Evolutionary conservation across 2,329 filamentous ascomycete genomes (phyloP).

Genomic region (Trichophyton verrucosum): DNA sequence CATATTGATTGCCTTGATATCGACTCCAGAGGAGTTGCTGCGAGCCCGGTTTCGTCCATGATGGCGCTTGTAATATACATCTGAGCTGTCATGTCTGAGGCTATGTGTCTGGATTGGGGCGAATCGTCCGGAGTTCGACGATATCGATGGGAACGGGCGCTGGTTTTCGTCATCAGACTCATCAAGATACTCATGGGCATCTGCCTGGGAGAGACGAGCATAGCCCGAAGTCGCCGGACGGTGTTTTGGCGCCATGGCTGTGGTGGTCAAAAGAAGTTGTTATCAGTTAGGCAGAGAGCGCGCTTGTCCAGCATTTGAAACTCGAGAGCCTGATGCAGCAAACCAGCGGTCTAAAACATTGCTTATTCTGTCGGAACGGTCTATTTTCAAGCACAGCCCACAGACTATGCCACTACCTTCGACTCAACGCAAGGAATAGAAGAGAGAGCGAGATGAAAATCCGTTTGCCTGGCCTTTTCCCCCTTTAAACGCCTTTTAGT

Average conservation of each 20-base stretch:
- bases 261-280: not conserved
- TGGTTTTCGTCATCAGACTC: constrained; percentile 53
- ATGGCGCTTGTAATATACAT: constrained; percentile 31
- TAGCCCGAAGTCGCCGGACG: constrained; percentile 69
- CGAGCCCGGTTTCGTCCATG: constrained; percentile 37
- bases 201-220: constrained; percentile 71
- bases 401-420: not conserved
- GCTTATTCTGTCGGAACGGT: not conserved
- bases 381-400: no score
- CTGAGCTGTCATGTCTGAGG: constrained; percentile 39
- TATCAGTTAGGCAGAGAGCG: not conserved
- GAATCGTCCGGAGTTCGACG: constrained; percentile 48
- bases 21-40: constrained; percentile 74
- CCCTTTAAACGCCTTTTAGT: not conserved
- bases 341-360: not conserved
- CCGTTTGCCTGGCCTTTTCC: not conserved
- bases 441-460: not conserved
- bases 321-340: not conserved
- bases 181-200: constrained; percentile 44
- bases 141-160: constrained; percentile 40
- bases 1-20: constrained; percentile 96
- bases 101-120: constrained; percentile 42
- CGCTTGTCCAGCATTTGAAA: not conserved
- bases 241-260: constrained; percentile 29
- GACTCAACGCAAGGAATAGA: not conserved